phyloP scores from a whole-genome alignment of 2,329 filamentous ascomycete species.

The Didymosphaeria variabile region DNA sequence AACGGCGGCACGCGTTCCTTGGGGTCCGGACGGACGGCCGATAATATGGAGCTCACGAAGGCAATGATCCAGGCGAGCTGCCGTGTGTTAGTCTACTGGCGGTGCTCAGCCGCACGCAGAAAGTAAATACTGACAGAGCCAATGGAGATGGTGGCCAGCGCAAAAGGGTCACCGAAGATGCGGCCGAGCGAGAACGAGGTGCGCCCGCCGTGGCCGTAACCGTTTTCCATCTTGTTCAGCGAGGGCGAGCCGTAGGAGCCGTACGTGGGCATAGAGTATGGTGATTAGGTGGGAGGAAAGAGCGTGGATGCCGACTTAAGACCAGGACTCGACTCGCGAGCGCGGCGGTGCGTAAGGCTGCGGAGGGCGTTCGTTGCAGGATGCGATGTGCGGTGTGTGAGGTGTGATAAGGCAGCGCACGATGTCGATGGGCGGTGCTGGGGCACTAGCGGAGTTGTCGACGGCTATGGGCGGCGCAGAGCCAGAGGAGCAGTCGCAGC shows the following conservation, averaged over 20 bases:
- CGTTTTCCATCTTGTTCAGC: slow-evolving; percentile 80
- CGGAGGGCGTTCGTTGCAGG: neutral
- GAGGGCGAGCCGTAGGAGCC: slow-evolving; percentile 77
- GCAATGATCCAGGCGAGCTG: slow-evolving; percentile 96
- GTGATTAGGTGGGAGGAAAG: slow-evolving; percentile 8
- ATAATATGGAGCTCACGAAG: slow-evolving; percentile 85
- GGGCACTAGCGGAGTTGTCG: neutral
- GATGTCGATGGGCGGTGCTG: slow-evolving; percentile 4
- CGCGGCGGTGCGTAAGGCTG: neutral
- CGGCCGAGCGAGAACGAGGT: slow-evolving; percentile 78
- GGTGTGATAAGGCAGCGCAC: slow-evolving; percentile 25
- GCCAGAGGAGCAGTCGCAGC: slow-evolving; percentile 10
- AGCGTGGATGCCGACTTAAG: slow-evolving; percentile 25
- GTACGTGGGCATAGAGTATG: slow-evolving; percentile 72
- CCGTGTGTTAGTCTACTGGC: slow-evolving; percentile 30
- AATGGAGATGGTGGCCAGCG: slow-evolving; percentile 92
- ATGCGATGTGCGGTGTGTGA: slow-evolving; percentile 23
- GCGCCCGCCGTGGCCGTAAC: slow-evolving; percentile 59
- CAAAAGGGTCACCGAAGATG: slow-evolving; percentile 95
- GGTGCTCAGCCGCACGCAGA: slow-evolving; percentile 18
- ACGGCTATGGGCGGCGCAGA: neutral
- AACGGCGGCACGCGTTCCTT: slow-evolving; percentile 63
- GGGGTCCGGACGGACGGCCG: slow-evolving; percentile 68
- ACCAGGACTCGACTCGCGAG: slow-evolving; percentile 10
- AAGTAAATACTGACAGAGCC: slow-evolving; percentile 73